Base-by-base conservation (phyloP, 1,139 yeast species). In the Yamadazyma atlantica region DNA sequence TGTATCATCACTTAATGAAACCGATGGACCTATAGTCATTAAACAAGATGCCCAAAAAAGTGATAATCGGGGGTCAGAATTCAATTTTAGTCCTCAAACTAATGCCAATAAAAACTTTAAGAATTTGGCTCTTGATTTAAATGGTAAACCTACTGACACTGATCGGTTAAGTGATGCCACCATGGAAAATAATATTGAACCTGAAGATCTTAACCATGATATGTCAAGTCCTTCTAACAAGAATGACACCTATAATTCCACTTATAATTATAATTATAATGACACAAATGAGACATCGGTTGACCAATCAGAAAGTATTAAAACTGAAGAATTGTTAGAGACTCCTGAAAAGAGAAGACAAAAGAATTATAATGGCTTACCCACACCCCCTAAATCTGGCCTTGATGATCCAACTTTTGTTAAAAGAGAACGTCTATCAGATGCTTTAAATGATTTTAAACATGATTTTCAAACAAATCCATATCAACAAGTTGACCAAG, bases 381-480 rank as follows among this genome's bases (percentile, higher is more conserved):
- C 46, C 4, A 40, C 49, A 10, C 46, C 49, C 9, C 43, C 45
- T 12, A 34, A 22, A 32, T 37, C 42, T 5, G 28, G 37, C 3
- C 13, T 16, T 28, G 36, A 32, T 22, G 42, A 37, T 28, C 17
- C 33, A 28, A 28, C 41, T 12, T 24, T 37, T 2, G 18, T 33
- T 3, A 34, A 39, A 40, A 42, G 44, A 29, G 37, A 53, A 28
- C 49, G 63, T 36, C 50, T 67, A 29, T 57, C 67, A 1, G 41
- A 54, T 3, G 66, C 67, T 4, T 58, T 68, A 34, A 57, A 56
- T 29, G 63, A 52, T 5, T 58, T 66, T 39, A 62, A 52, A 34
- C 46, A 54, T 25, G 74, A 68, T 34, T 49, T 64, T 8, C 55
- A 56, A 22, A 50, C 43, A 26, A 60, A 56, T 33, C 60, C 44